Conservation (phyloP, 1,284 basidiomycete genomes). For the Phylloboletellus chloephorus region DNA sequence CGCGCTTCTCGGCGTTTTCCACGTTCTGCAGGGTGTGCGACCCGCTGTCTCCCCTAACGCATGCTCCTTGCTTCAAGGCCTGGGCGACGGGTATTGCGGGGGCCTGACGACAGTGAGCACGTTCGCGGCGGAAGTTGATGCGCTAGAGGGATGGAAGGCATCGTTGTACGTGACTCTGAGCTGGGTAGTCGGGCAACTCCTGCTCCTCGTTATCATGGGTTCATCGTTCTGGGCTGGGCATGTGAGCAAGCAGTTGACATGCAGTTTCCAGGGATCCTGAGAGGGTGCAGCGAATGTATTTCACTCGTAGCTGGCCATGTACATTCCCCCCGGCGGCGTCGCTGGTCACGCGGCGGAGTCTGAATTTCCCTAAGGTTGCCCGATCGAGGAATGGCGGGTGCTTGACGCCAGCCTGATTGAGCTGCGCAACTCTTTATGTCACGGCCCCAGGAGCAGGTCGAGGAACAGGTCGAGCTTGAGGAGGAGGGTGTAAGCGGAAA, state of each 20-base stretch:
- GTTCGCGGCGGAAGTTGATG: conserved; percentile 77
- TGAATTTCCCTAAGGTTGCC: conserved; percentile 25
- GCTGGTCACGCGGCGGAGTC: conserved; percentile 30
- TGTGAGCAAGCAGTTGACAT: conserved; percentile 39
- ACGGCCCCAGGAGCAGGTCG: conserved; percentile 41
- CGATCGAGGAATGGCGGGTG: conserved; percentile 22
- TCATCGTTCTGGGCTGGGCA: conserved; percentile 56
- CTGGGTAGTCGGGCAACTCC: conserved; percentile 64
- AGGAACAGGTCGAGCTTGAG: conserved; percentile 43
- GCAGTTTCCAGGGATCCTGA: conserved; percentile 30
- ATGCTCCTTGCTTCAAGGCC: conserved; percentile 73
- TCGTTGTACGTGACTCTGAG: conserved; percentile 69
- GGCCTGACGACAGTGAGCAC: conserved; percentile 94
- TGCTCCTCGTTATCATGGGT: conserved; percentile 76
- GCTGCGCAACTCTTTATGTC: conserved; percentile 40
- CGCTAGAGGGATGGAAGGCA: conserved; percentile 51
- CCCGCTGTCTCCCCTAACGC: conserved; percentile 43
- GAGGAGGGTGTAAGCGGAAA: conserved; percentile 48
- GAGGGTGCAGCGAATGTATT: background rate
- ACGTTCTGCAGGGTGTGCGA: conserved; percentile 59
- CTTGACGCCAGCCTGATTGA: conserved; percentile 19
- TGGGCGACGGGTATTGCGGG: conserved; percentile 92
- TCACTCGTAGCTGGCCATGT: background rate
- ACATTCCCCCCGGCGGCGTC: too few species aligned
- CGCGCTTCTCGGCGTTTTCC: conserved; percentile 66